Evolutionary conservation across 768 basidiomycete genomes (phyloP).

Genomic region (Phaffia australis): DNA sequence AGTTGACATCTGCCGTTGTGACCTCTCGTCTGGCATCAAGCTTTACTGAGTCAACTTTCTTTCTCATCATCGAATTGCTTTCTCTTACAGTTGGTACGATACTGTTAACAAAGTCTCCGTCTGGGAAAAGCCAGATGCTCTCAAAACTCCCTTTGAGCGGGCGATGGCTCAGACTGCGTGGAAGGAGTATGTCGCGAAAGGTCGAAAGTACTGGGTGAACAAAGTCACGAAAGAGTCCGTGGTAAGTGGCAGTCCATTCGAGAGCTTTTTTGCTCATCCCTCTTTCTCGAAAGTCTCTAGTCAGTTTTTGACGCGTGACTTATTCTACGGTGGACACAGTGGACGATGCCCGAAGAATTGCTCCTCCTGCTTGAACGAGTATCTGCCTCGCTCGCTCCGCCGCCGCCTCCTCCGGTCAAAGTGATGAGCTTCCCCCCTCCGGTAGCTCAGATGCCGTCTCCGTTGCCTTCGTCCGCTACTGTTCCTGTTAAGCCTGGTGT

Average conservation of each 20-base stretch:
- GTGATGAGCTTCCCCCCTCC: background rate
- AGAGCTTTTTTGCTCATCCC: background rate
- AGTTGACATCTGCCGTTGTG: background rate
- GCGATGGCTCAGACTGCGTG: slow-evolving; percentile 82
- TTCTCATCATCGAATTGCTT: background rate
- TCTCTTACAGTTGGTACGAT: slow-evolving; percentile 18
- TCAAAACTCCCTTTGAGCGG: slow-evolving; percentile 71
- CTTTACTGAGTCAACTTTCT: background rate
- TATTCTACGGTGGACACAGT: slow-evolving; percentile 44
- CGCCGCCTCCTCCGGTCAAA: slow-evolving; percentile 10
- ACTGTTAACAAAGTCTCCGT: slow-evolving; percentile 76
- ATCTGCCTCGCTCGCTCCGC: slow-evolving; percentile 30
- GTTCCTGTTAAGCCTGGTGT: too few species aligned
- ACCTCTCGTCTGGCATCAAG: background rate
- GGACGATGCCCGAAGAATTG: slow-evolving; percentile 95
- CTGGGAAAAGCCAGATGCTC: slow-evolving; percentile 95
- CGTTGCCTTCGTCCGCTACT: background rate
- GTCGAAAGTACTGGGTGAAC: slow-evolving; percentile 82
- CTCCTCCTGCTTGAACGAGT: slow-evolving; percentile 71
- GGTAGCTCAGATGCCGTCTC: background rate
- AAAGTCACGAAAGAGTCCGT: slow-evolving; percentile 75
- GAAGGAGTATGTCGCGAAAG: slow-evolving; percentile 93
- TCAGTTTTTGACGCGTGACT: background rate
- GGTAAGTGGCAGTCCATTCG: slow-evolving; percentile 19
- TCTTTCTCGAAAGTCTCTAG: background rate